Evolutionary conservation across 1,139 yeast genomes (phyloP), one percentile per base, ranked within the genome.

Genomic region (Sugiyamaella novakii): DNA sequence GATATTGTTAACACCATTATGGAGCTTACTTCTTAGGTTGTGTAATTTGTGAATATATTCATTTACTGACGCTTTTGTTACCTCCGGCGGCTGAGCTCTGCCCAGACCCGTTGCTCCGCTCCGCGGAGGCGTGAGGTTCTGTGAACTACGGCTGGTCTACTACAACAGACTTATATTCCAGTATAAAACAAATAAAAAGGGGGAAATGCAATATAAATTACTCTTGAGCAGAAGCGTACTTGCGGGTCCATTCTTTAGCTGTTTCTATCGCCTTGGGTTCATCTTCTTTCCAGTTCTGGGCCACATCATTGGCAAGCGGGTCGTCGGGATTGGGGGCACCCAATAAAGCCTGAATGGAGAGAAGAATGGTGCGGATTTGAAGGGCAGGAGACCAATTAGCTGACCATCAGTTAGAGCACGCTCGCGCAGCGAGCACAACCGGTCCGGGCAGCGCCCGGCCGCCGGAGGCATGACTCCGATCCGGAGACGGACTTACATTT

Each of bases 321-420:
- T 92, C 99, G 66, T 92, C 96, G 2, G 99, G 98, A 62, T 92
- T 94, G 7, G 99, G 98, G 3, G 96, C 91, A 1, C 96, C 96
- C 49, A 92, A 73, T 51, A 92, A 73, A 0, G 98, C 98, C 69
- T 94, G 98, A 54, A 92, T 86, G 14, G 96, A 87, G 52, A 94
- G 75, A 57, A 92, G 73, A 34, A 92, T 86, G n/a, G 98, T 94
- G 66, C 98, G 78, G 58, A 92, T 92, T 67, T 92, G 98, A 54
- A 91, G 75, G 0, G 98, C 98, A 6, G 98, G 98, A n/a, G 96
- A 86, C 98, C 98, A 92, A 69, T 82, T 82, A 50, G 78, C 71
- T 66, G 43, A 15, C 31, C n/a, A n/a, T n/a, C n/a, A n/a, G n/a
- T n/a, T n/a, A n/a, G n/a, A n/a, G n/a, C n/a, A n/a, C n/a, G n/a